These are phyloP conservation scores for Orbilia oligospora DNA, from an alignment of 2,329 filamentous ascomycete species.

Conservation along the genomic window DNA sequence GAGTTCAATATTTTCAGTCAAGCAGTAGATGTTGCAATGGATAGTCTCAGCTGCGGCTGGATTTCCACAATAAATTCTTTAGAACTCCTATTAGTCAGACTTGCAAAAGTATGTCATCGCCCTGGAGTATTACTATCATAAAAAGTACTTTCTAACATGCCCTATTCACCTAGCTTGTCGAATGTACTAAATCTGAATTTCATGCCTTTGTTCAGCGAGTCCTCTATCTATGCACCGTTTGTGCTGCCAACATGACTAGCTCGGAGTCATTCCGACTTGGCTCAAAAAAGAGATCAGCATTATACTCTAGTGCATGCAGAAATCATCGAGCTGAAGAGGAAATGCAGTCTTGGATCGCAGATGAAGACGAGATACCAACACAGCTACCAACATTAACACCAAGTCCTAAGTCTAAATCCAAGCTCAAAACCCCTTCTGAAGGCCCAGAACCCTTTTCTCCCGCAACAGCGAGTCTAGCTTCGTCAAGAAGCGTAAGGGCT, in stretches of 20 bases:
- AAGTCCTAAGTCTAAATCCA: constrained; percentile 27
- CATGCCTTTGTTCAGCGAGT: constrained; percentile 42
- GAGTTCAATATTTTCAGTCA: constrained; percentile 31
- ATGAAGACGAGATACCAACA: constrained; percentile 48
- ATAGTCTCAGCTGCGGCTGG: constrained; percentile 55
- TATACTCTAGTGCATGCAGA: constrained; percentile 27
- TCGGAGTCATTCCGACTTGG: constrained; percentile 42
- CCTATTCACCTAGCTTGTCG: constrained; percentile 30
- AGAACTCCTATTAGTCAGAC: constrained; percentile 27
- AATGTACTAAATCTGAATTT: constrained; percentile 52
- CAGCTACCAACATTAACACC: constrained; percentile 25
- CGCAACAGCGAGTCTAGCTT: constrained; percentile 34
- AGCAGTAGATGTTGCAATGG: constrained; percentile 48
- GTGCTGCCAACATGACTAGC: constrained; percentile 51
- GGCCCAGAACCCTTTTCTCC: constrained; percentile 27
- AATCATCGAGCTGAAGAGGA: constrained; percentile 6
- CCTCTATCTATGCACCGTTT: constrained; percentile 34
- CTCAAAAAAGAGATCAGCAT: constrained; percentile 14
- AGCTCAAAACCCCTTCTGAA: background rate
- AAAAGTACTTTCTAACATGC: background rate
- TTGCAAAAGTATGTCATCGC: constrained; percentile 42
- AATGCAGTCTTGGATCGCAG: constrained; percentile 38
- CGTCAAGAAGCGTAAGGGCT: constrained; percentile 27
- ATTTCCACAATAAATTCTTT: constrained; percentile 47
- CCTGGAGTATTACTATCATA: background rate